Base-by-base conservation (phyloP, 257 asterid species). In the Orobanche coerulescens region DNA sequence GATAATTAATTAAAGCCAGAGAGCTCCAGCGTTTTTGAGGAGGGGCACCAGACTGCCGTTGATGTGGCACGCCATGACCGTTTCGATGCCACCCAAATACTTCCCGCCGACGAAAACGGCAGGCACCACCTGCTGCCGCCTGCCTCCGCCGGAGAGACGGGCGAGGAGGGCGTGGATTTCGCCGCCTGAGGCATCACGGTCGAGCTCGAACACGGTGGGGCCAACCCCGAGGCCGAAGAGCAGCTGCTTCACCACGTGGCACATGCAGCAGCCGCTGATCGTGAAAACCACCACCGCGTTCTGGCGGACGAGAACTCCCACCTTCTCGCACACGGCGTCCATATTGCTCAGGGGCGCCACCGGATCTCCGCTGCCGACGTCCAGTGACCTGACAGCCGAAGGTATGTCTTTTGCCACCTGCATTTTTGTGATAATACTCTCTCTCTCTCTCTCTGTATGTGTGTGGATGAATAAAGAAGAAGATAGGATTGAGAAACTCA, bases 251-350 rank as follows among this genome's bases (percentile, higher is more conserved):
- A 87, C 96, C 4, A 85, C 97, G 65, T 90, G 97, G 78, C 96
- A 82, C 96, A 90, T 87, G 80, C 97, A 87, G 66, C 97, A 90
- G 0, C 90, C 88, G 61, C 87, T 83, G 56, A 80, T 48, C 5
- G 94, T 81, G 87, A 90, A 90, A n/a, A 90, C 75, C 44, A 90
- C 97, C 65, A 83, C 96, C 30, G 96, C 95, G 59, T 83, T 90
- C 25, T 81, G 64, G 12, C 88, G 73, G 6, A 80, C 95, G 58
- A 90, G 36, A 4, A 25, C 2, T 14, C 76, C 50, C 11, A 90
- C 78, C 50, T 71, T 75, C 78, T 84, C 90, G 75, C 70, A 81
- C 33, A 70, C 82, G 5, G 87, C 49, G 61, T 78, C 80, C 73
- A 73, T 66, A n/a, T n/a, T n/a, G n/a, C 16, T 74, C 33, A 55